A percentile compares a stretch with the other conserved stretches of the same genome.
These are phyloP conservation scores for Pueraria montana DNA, from an alignment of 306 rosid species.

Conservation along the genomic window DNA sequence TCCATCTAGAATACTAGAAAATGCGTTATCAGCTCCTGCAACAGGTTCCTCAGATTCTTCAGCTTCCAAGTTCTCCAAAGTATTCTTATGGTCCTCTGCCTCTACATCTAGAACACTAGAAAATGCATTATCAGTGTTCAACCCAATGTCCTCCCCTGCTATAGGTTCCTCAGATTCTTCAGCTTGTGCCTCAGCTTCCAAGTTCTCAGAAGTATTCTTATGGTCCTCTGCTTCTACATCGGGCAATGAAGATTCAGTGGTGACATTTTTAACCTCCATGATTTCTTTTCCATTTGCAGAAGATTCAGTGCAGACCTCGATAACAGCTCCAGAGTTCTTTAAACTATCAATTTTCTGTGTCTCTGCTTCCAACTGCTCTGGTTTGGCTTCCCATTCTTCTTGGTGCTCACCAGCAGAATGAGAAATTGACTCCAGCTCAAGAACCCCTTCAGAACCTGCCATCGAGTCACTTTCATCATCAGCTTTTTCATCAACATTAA, in stretches of 20 bases:
- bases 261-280: neutral
- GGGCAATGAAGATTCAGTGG: neutral
- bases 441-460: conserved; percentile 9
- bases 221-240: neutral
- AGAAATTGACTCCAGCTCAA: neutral
- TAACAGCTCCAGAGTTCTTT: conserved; percentile 15
- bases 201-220: neutral
- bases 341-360: neutral
- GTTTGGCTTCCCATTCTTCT: conserved; percentile 8
- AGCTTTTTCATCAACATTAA: neutral
- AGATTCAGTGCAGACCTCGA: neutral
- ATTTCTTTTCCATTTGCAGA: neutral
- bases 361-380: neutral
- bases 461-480: neutral
- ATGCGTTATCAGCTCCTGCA: too few relatives aligned
- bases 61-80: too few relatives aligned
- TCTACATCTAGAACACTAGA: too few relatives aligned
- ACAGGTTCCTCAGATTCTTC: too few relatives aligned
- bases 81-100: too few relatives aligned
- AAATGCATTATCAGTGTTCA: neutral
- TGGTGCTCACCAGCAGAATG: neutral
- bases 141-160: neutral
- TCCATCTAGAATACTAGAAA: neutral
- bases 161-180: neutral
- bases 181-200: conserved; percentile 22